Evolutionary conservation across 768 basidiomycete species (phyloP), one percentile per base, ranked within the genome.

Genomic region (Trametes coccinea): DNA sequence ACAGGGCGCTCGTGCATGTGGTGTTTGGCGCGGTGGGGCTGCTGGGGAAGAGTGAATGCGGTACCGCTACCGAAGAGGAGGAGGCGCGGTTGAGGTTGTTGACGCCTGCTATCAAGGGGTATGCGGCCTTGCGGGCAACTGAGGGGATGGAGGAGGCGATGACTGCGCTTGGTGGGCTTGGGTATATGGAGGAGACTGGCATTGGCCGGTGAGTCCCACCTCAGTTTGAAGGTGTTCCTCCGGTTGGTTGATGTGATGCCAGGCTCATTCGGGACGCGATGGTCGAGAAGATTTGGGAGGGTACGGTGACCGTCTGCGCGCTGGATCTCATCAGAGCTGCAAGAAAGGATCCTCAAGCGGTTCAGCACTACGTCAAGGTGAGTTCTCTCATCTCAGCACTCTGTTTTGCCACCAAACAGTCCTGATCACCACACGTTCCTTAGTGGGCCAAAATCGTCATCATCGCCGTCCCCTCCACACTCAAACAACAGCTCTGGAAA

Each of bases 221-320:
- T n/a, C n/a, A n/a, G n/a, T n/a, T n/a, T n/a, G n/a, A n/a, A n/a
- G n/a, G n/a, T n/a, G n/a, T n/a, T n/a, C n/a, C n/a, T n/a, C 34
- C 5, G 11, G 34, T 6, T 5, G 6, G 7, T 3, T 13, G 14
- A 13, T n/a, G 41, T 22, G 5, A 1, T 14, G 47, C 22, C 3
- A 81, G 82, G 30, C 68, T 82, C 11, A 86, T 92, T 37, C 75
- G 86, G 2, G 90, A 92, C 74, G 78, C 78, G 2, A 70, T 88
- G 11, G 90, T 91, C 14, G 90, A 92, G 73, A 87, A 85, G 66
- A 90, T 92, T 39, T 92, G 90, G 89, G 90, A 92, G 73, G 89
- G 88, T 0, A 89, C 89, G 0, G 78, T 80, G 5, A 82, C 81
- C 0, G 86, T 90, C 5, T 79, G 90, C 5, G 78, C 88, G 1